Evolutionary conservation across 2,329 filamentous ascomycete species (phyloP), one percentile per base, ranked within the genome.

Genomic region (Coniochaeta sp.): DNA sequence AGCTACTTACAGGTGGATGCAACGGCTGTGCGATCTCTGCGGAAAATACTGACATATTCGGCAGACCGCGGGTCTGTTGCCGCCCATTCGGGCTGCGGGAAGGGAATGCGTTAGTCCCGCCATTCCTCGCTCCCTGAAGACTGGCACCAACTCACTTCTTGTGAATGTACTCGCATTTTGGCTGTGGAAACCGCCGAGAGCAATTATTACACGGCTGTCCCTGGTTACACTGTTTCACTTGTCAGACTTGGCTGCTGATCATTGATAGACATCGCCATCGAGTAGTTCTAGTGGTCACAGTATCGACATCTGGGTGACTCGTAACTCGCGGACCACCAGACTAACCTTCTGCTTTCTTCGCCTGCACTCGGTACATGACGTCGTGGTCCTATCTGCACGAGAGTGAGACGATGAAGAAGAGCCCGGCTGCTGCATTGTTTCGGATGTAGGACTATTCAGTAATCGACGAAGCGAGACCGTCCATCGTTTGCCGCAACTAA

Each of bases 191-290:
- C 28, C 81, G 74, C 47, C 81, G 77, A 26, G 75, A 71, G 63
- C 81, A 84, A 65, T 83, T 82, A 50, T 76, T 77, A 69, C 81
- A 83, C 17, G 81, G 81, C 32, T 81, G 79, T 30, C 77, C 75
- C 64, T 82, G 79, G 64, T 81, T 80, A 66, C 81, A 84, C 81
- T 83, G 52, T 38, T 38, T 38, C n/a, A n/a, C 9, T 56, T 19
- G 1, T 36, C 6, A 38, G 32, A 12, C 17, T 26, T 17, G 7
- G 30, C 54, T 36, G 22, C 22, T 17, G 19, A 47, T 52, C 24
- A 52, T 17, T 7, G 26, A 28, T 14, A 52, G 26, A 22, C n/a
- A 17, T 28, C n/a, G 47, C n/a, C n/a, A n/a, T n/a, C n/a, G n/a
- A n/a, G n/a, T n/a, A n/a, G n/a, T n/a, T n/a, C n/a, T n/a, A 17